A percentile compares a stretch with the other conserved stretches of the same genome.
Conservation (phyloP, 306 rosid genomes). For the Elaeagnus macrophylla region DNA sequence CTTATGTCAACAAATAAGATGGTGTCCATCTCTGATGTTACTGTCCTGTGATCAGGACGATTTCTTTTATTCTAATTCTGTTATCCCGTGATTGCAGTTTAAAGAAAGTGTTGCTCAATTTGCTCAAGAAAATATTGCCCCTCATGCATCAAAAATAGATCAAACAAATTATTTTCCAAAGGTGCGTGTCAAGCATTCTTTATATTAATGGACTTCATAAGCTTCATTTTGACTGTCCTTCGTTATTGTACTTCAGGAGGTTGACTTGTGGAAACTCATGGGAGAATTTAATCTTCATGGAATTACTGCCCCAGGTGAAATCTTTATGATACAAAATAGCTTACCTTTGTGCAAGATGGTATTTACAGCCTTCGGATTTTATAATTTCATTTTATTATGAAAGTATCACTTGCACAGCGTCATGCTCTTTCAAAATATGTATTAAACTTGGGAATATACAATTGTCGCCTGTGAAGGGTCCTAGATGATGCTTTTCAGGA, state of each 20-base stretch:
- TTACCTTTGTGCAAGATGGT: background rate
- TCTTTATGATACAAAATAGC: background rate
- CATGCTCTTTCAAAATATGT: no score
- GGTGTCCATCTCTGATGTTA: no score
- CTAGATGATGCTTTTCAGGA: no score
- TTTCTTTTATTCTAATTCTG: background rate
- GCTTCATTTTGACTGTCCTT: slow-evolving; percentile 14
- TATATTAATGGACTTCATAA: background rate
- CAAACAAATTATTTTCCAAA: slow-evolving; percentile 65
- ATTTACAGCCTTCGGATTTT: background rate
- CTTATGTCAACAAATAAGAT: no score
- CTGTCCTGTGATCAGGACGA: background rate
- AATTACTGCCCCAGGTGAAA: slow-evolving; percentile 81
- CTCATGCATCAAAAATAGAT: slow-evolving; percentile 76
- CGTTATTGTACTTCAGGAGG: slow-evolving; percentile 44
- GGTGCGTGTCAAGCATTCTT: slow-evolving; percentile 25
- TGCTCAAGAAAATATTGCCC: slow-evolving; percentile 72
- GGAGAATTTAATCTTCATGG: slow-evolving; percentile 92
- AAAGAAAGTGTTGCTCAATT: slow-evolving; percentile 84
- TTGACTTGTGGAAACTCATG: slow-evolving; percentile 91
- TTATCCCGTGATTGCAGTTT: slow-evolving; percentile 41
- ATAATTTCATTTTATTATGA: background rate
- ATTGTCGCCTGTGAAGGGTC: no score
- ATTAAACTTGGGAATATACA: no score
- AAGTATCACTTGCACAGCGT: background rate